Evolutionary conservation across 352 stramenopile species (phyloP).

Genomic region (Globisporangium cystogenes): DNA sequence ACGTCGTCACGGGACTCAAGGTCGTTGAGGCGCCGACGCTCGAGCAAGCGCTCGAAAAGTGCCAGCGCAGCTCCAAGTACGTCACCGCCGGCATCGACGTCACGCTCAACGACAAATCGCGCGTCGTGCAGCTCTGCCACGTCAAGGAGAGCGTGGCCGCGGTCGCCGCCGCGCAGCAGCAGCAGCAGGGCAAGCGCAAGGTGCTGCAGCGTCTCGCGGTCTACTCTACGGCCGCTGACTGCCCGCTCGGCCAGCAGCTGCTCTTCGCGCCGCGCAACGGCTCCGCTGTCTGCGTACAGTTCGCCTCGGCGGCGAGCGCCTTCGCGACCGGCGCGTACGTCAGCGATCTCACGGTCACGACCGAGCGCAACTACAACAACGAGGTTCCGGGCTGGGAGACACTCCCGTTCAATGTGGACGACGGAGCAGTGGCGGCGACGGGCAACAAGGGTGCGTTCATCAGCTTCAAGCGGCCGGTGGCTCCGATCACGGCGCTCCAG

Average conservation of each 20-base stretch:
- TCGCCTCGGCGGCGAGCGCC: conserved; percentile 10
- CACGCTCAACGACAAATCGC: conserved; percentile 6
- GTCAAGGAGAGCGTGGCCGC: conserved; percentile 25
- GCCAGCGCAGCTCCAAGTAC: conserved; percentile 4
- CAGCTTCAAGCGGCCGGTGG: conserved; percentile 27
- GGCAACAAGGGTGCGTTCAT: conserved; percentile 19
- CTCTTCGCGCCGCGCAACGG: conserved; percentile 8
- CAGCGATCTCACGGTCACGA: conserved; percentile 36
- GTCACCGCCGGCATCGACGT: conserved; percentile 31
- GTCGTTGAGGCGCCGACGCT: conserved; percentile 9
- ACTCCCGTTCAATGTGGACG: conserved; percentile 21
- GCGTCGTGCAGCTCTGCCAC: conserved; percentile 19
- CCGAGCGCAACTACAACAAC: conserved; percentile 40
- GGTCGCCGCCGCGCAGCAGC: conserved; percentile 2
- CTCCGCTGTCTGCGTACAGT: conserved; percentile 27
- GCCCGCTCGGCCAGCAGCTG: conserved; percentile 3
- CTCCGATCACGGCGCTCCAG: conserved; percentile 26
- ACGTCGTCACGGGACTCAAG: conserved; percentile 13
- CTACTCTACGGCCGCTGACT: neutral
- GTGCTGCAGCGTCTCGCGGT: conserved; percentile 13
- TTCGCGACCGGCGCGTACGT: conserved; percentile 29
- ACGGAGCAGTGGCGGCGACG: conserved; percentile 9
- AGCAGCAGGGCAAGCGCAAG: no score
- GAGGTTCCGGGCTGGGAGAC: conserved; percentile 36
- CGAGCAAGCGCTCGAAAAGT: conserved; percentile 7